These are phyloP conservation scores for Jaminaea rosea DNA, from an alignment of 1,284 basidiomycete species.

Conservation along the genomic window DNA sequence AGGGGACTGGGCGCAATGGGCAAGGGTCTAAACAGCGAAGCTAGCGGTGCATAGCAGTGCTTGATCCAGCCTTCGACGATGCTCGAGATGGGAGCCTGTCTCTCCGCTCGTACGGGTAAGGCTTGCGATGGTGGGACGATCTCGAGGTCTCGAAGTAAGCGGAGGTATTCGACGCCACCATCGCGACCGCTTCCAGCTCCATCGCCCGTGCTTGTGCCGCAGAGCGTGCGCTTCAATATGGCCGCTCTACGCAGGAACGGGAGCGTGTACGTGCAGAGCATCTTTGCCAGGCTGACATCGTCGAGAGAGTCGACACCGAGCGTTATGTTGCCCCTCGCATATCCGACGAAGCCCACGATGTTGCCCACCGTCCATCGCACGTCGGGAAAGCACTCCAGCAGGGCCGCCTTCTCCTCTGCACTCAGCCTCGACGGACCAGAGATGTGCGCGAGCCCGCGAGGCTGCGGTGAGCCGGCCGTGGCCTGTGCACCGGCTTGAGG, in stretches of 20 bases:
- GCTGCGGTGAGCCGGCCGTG: neutral
- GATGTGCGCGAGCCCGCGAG: neutral
- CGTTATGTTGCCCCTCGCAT: constrained; percentile 44
- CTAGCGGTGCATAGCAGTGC: constrained; percentile 40
- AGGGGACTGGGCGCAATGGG: constrained; percentile 32
- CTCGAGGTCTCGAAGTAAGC: constrained; percentile 24
- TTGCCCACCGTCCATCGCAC: constrained; percentile 43
- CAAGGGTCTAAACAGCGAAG: constrained; percentile 42
- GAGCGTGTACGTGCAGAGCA: constrained; percentile 79
- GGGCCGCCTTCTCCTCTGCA: constrained; percentile 22
- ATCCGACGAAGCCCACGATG: constrained; percentile 42
- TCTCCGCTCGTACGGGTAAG: constrained; percentile 30
- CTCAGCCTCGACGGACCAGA: no score
- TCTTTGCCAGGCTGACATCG: constrained; percentile 58
- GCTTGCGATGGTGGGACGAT: constrained; percentile 35
- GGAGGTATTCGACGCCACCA: constrained; percentile 27
- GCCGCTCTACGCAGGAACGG: constrained; percentile 87
- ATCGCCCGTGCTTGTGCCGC: neutral
- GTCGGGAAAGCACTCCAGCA: constrained; percentile 36
- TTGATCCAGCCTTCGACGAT: constrained; percentile 46
- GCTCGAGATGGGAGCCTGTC: constrained; percentile 38
- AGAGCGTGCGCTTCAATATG: constrained; percentile 69
- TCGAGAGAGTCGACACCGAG: constrained; percentile 44
- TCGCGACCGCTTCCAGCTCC: neutral
- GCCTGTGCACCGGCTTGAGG: constrained; percentile 14